Base-by-base conservation (phyloP, 2,329 filamentous ascomycete genomes). In the Mycocentrospora acerina region DNA sequence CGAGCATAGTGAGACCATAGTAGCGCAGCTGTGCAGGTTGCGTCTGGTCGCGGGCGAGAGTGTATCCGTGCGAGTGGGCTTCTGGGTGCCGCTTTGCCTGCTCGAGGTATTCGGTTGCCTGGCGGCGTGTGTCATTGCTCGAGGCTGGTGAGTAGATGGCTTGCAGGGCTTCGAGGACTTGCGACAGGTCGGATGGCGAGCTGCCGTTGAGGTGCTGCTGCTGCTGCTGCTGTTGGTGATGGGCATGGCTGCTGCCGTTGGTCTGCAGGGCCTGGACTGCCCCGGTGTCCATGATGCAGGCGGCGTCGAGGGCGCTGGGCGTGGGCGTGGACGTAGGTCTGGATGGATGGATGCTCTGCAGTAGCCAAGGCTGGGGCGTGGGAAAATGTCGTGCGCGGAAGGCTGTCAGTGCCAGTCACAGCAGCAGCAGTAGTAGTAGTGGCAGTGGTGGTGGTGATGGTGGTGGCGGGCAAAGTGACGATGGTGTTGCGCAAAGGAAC, bases 1-100 rank as follows among this genome's bases (percentile, higher is more conserved):
- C 91, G 51, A 98, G 80, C 40, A 98, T 78, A 18, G 90, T 94
- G 22, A 98, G 79, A 40, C 90, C 93, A 67, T 94, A 98, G 71
- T 97, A 90, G 55, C 93, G 86, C 40, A 97, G 86, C 37, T 93
- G 80, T 27, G 88, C 81, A 37, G 87, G 79, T 62, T 94, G 88
- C 25, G 78, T 74, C 58, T 76, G 79, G 67, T 93, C 84, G 51
- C 81, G 81, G 29, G 90, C 90, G 43, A 98, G 80, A 16, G 79
- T 79, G 69, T 88, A 95, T 52, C 93, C 93, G 71, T 93, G 85
- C 32, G 86, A 82, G 2, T 90, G 88, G 4, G 91, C 90, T 57
- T 90, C 83, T 40, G 81, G 75, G 55, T 86, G 80, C 31, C 81
- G 77, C 71, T 96, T 97, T 59, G 95, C 79, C 15, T 85, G 74